phyloP scores from a whole-genome alignment of 1,284 basidiomycete genomes.

The Moesziomyces sp. region DNA sequence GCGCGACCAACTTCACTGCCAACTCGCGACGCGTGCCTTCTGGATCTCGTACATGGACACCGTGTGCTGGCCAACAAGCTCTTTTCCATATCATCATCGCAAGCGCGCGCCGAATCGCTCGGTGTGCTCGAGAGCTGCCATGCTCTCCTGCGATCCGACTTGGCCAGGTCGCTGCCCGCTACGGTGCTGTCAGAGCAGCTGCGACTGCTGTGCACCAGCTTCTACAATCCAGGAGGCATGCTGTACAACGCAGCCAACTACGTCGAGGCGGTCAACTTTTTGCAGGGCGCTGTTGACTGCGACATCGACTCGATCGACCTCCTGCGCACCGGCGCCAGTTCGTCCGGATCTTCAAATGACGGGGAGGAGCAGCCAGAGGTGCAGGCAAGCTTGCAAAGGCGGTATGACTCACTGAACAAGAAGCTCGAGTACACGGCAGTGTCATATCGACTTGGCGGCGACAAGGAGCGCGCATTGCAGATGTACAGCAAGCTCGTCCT shows the following conservation, averaged over 20 bases:
- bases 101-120: constrained; percentile 20
- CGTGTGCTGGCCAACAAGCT: constrained; percentile 42
- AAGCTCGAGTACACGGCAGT: constrained; percentile 48
- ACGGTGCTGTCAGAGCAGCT: constrained; percentile 26
- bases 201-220: constrained; percentile 58
- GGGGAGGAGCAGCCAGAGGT: constrained; percentile 9
- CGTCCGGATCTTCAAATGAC: background rate
- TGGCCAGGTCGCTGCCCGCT: constrained; percentile 6
- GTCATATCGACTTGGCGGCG: constrained; percentile 35
- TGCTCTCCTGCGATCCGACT: constrained; percentile 9
- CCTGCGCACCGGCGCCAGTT: background rate
- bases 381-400: constrained; percentile 8
- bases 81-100: constrained; percentile 23
- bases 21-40: constrained; percentile 20
- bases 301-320: constrained; percentile 30
- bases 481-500: constrained; percentile 17
- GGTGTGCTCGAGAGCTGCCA: constrained; percentile 21
- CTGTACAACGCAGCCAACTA: constrained; percentile 65
- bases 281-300: constrained; percentile 52
- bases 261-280: constrained; percentile 59
- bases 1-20: constrained; percentile 19
- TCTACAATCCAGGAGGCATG: constrained; percentile 68
- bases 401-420: constrained; percentile 19
- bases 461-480: constrained; percentile 23
- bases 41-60: constrained; percentile 35